These are phyloP conservation scores for Xylogone sp. DNA, from an alignment of 2,329 filamentous ascomycete genomes.

Conservation along the genomic window DNA sequence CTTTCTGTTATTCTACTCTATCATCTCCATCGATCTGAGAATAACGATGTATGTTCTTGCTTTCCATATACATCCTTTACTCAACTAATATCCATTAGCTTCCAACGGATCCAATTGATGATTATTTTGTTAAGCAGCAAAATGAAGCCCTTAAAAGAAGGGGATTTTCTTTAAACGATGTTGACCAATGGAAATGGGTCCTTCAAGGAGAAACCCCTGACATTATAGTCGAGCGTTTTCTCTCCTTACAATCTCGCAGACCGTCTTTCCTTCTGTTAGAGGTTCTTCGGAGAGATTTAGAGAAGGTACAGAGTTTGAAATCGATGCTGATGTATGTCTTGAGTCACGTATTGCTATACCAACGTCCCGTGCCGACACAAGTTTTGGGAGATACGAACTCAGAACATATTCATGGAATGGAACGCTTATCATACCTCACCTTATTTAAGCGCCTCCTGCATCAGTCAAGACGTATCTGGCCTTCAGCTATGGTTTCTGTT, in stretches of 20 bases:
- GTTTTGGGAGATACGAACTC: background rate
- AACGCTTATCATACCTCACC: slow-evolving; percentile 14
- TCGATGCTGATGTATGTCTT: slow-evolving; percentile 11
- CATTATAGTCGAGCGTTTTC: slow-evolving; percentile 18
- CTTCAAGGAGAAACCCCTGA: slow-evolving; percentile 15
- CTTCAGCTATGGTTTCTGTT: slow-evolving; percentile 21
- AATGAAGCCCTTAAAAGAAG: slow-evolving; percentile 6
- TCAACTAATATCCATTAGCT: background rate
- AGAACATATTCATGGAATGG: background rate
- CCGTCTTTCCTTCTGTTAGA: slow-evolving; percentile 23
- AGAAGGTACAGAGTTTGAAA: slow-evolving; percentile 13
- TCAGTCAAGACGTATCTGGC: slow-evolving; percentile 23
- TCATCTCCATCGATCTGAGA: slow-evolving; percentile 9
- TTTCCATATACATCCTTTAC: background rate
- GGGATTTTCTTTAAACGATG: slow-evolving; percentile 16
- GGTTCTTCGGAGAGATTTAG: slow-evolving; percentile 18
- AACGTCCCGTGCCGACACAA: background rate
- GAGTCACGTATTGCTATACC: background rate
- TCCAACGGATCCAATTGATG: background rate
- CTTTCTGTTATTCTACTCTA: slow-evolving; percentile 12
- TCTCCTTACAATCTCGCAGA: slow-evolving; percentile 7
- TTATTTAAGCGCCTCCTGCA: slow-evolving; percentile 19
- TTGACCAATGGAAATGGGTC: slow-evolving; percentile 25
- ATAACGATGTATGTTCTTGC: slow-evolving; percentile 7
- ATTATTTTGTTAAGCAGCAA: background rate